Evolutionary conservation across 2,329 filamentous ascomycete genomes (phyloP), one percentile per base, ranked within the genome.

Genomic region (Trichoderma arundinaceum): DNA sequence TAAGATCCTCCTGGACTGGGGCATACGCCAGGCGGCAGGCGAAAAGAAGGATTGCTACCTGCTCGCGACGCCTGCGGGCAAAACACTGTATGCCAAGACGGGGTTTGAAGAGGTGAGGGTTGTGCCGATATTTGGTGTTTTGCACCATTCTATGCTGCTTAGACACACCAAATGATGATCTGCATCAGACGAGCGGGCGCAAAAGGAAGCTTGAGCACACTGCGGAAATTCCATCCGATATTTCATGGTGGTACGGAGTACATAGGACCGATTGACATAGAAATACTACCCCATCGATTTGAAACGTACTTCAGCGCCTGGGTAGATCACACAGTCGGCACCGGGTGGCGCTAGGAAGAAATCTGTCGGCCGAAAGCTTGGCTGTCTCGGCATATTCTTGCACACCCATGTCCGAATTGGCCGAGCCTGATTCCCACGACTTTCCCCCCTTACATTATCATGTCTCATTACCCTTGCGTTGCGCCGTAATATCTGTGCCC

Each of bases 1-100:
- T 13, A 69, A 62, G 51, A 64, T 68, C 43, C 56, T 69, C 1
- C 52, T 69, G n/a, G 35, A 69, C 22, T 69, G 68, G 68, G 67
- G 68, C 33, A 43, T 69, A 4, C 46, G 66, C 9, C 64, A 54
- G 54, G 68, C 67, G 8, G 48, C 38, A 17, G 22, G 54, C 35
- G 51, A 69, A 8, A 43, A 58, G 12, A 64, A 60, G 38, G 68
- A 69, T 38, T 66, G 59, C 48, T 69, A 66, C 32, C 52, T 69
- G 52, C 43, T 68, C 33, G 65, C 66, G 17, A 69, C 68, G 15
- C 68, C 66, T 4, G 64, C 66, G 3, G 68, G 68, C 5, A 35
- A 54, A 33, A 39, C 54, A n/a, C 56, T 68, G 9, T 69, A 69
- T 22, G 19, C 49, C 4, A 49, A 57, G 32, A 56, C 33, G 33